Conservation (phyloP, 495 filamentous ascomycete genomes). For the Penicillium cataractarum region DNA sequence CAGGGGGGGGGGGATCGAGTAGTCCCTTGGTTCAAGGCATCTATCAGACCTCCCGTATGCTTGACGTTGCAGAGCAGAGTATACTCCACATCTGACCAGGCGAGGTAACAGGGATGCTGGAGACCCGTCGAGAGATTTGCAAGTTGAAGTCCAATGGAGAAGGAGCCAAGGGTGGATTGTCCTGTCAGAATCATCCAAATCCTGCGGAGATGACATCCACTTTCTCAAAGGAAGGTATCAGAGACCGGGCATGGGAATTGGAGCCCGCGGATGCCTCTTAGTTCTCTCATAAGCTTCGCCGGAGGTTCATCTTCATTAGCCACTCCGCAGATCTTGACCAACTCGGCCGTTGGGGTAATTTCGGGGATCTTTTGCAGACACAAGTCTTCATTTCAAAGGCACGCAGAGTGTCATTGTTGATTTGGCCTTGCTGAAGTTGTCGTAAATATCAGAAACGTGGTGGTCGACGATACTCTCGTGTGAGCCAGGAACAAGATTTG, state of each 20-base stretch:
- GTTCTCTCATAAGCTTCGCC: conserved; percentile 26
- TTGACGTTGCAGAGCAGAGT: conserved; percentile 13
- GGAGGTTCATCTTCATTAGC: conserved; percentile 29
- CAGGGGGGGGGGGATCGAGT: neutral
- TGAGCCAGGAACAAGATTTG: conserved; percentile 3
- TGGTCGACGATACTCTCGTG: neutral
- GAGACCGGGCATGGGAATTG: conserved; percentile 11
- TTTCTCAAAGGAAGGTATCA: conserved; percentile 6
- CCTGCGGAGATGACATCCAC: conserved; percentile 15
- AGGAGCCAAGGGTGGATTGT: conserved; percentile 1
- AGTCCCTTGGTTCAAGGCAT: neutral
- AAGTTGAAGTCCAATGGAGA: conserved; percentile 5
- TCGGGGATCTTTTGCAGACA: neutral
- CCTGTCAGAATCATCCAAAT: conserved; percentile 8
- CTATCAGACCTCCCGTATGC: neutral
- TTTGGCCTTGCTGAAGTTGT: neutral
- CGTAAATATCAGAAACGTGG: neutral
- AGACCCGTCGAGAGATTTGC: neutral
- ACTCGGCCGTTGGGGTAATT: neutral
- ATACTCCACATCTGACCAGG: conserved; percentile 15
- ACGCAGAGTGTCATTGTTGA: neutral
- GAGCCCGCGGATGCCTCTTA: conserved; percentile 5
- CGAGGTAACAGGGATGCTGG: conserved; percentile 7
- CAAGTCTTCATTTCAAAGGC: neutral
- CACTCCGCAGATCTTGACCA: conserved; percentile 25